Percentiles rank a stretch among this genome's conserved stretches.
Evolutionary conservation across 495 filamentous ascomycete species (phyloP).

Genomic region (Collariella sp.): DNA sequence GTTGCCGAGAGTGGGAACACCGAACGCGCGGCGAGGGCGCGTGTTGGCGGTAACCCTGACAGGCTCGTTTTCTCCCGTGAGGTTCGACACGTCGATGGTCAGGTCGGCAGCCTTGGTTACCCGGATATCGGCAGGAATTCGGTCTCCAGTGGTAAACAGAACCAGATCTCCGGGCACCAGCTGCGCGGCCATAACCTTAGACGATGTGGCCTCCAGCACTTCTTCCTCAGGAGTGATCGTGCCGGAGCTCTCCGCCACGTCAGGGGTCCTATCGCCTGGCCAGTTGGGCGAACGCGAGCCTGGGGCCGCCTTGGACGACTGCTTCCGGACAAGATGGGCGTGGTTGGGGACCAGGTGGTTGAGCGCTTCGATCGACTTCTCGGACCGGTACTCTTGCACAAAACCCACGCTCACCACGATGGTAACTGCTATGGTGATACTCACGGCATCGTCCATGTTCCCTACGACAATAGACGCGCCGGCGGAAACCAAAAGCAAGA

Average conservation of each 20-base stretch:
- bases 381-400: conserved; percentile 93
- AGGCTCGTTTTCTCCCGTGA: conserved; percentile 95
- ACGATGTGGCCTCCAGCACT: conserved; percentile 61
- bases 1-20: conserved; percentile 12
- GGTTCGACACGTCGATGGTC: conserved; percentile 91
- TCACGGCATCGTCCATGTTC: conserved; percentile 91
- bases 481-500: conserved; percentile 87
- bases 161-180: conserved; percentile 90
- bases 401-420: conserved; percentile 97
- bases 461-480: conserved; percentile 85
- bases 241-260: conserved; percentile 25
- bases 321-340: conserved; percentile 76
- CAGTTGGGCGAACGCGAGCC: conserved; percentile 32
- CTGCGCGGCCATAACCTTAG: conserved; percentile 74
- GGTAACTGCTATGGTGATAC: conserved; percentile 87
- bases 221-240: conserved; percentile 37
- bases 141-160: conserved; percentile 87
- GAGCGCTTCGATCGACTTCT: conserved; percentile 93
- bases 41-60: conserved; percentile 67
- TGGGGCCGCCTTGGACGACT: conserved; percentile 22
- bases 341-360: conserved; percentile 90
- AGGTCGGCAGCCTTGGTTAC: conserved; percentile 84
- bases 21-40: conserved; percentile 47
- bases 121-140: conserved; percentile 91
- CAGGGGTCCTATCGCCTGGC: conserved; percentile 32